phyloP scores from a whole-genome alignment of 441 rosid genomes.

The Sinapis alba region DNA sequence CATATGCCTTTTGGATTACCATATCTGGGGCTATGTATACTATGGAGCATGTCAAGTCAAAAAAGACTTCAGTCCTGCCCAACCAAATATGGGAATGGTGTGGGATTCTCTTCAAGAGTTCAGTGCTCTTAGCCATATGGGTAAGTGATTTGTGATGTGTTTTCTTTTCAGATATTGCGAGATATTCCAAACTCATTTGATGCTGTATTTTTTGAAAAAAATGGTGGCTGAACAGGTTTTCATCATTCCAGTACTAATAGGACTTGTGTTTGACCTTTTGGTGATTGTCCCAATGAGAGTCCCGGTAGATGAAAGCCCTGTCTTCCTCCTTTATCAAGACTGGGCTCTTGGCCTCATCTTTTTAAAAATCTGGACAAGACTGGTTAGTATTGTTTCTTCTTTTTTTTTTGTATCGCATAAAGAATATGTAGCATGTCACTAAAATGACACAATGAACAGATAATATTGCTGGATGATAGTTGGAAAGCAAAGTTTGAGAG shows the following conservation, averaged over 20 bases:
- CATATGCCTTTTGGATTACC: slow-evolving; percentile 89
- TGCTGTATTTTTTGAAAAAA: background rate
- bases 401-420: background rate
- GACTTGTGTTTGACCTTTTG: slow-evolving; percentile 92
- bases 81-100: slow-evolving; percentile 87
- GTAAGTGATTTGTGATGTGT: slow-evolving; percentile 43
- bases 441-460: slow-evolving; percentile 48
- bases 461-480: slow-evolving; percentile 85
- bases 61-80: slow-evolving; percentile 65
- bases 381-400: slow-evolving; percentile 52
- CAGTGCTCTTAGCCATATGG: slow-evolving; percentile 84
- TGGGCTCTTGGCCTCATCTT: slow-evolving; percentile 98
- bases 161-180: background rate
- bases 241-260: slow-evolving; percentile 90
- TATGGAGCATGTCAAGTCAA: slow-evolving; percentile 69
- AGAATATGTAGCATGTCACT: background rate
- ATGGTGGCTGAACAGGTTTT: slow-evolving; percentile 53
- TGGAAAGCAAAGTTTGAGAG: slow-evolving; percentile 93
- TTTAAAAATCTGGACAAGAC: slow-evolving; percentile 95
- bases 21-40: slow-evolving; percentile 87
- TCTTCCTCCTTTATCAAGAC: slow-evolving; percentile 95
- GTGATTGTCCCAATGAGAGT: slow-evolving; percentile 99
- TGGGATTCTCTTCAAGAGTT: slow-evolving; percentile 79
- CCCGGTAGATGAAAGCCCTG: slow-evolving; percentile 98
- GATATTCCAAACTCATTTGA: background rate